phyloP scores from a whole-genome alignment of 2,329 filamentous ascomycete genomes.

The Paracoccidioides brasiliensis region DNA sequence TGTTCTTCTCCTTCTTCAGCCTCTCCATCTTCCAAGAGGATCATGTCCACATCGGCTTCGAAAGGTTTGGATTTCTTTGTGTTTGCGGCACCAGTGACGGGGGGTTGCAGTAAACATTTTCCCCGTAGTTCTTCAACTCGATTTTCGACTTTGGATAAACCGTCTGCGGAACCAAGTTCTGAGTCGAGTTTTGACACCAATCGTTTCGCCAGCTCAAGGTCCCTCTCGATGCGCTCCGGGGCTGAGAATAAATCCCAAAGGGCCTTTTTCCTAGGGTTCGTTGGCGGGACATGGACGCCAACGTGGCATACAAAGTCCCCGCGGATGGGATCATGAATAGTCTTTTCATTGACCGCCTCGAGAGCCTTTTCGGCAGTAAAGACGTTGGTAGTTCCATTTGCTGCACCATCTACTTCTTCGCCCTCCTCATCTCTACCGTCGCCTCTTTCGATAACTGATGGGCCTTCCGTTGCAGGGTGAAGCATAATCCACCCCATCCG shows the following conservation, averaged over 20 bases:
- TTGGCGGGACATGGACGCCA: slow-evolving; percentile 82
- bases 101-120: slow-evolving; percentile 62
- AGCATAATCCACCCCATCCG: slow-evolving; percentile 98
- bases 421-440: slow-evolving; percentile 58
- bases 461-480: slow-evolving; percentile 59
- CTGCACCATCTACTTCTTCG: slow-evolving; percentile 36
- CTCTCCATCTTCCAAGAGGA: slow-evolving; percentile 47
- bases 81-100: slow-evolving; percentile 29
- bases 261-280: slow-evolving; percentile 80
- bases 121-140: slow-evolving; percentile 68
- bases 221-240: slow-evolving; percentile 83
- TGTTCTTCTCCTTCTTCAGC: slow-evolving; percentile 74
- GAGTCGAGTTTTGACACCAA: slow-evolving; percentile 74
- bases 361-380: slow-evolving; percentile 70
- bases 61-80: slow-evolving; percentile 42
- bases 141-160: slow-evolving; percentile 68
- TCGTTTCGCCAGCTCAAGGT: slow-evolving; percentile 69
- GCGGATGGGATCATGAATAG: slow-evolving; percentile 82
- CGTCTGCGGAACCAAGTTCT: slow-evolving; percentile 68
- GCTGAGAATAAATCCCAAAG: slow-evolving; percentile 94
- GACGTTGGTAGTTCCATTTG: slow-evolving; percentile 20
- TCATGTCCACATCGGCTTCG: slow-evolving; percentile 22
- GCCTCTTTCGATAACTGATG: slow-evolving; percentile 53
- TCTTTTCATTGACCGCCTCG: slow-evolving; percentile 93
- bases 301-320: slow-evolving; percentile 97